These are phyloP conservation scores for Neonectria hederae DNA, from an alignment of 2,329 filamentous ascomycete species.

Conservation along the genomic window DNA sequence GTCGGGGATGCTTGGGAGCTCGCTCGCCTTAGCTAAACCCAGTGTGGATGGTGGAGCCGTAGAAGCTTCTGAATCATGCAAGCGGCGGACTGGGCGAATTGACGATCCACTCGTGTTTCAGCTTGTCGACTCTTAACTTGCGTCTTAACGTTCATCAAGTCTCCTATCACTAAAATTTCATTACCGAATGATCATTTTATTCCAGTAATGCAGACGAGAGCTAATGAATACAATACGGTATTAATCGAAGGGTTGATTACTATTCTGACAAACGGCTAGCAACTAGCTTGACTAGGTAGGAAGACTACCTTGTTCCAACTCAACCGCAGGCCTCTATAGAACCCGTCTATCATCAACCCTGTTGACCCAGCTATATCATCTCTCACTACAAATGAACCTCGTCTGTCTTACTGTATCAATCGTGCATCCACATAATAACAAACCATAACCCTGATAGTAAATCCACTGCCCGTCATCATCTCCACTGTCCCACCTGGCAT, in stretches of 20 bases:
- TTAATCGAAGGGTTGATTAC: background rate
- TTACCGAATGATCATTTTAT: background rate
- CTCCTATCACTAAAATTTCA: background rate
- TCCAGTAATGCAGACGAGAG: background rate
- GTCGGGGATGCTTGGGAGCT: background rate
- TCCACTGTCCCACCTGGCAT: background rate
- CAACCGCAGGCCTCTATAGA: too few species aligned
- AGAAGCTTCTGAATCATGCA: background rate
- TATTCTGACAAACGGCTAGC: background rate
- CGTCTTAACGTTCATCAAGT: background rate
- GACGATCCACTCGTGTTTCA: background rate
- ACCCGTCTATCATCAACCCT: background rate
- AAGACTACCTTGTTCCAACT: background rate
- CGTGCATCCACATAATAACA: background rate
- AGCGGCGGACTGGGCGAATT: background rate
- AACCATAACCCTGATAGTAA: background rate
- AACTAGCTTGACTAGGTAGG: background rate
- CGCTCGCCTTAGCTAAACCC: slow-evolving; percentile 6
- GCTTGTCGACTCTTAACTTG: background rate
- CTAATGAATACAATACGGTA: background rate
- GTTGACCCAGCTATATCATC: background rate
- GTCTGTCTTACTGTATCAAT: background rate
- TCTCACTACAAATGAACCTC: background rate
- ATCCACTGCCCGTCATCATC: background rate
- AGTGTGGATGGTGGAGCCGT: background rate